Evolutionary conservation across 495 filamentous ascomycete species (phyloP).

Genomic region (Bombardia bombarda): DNA sequence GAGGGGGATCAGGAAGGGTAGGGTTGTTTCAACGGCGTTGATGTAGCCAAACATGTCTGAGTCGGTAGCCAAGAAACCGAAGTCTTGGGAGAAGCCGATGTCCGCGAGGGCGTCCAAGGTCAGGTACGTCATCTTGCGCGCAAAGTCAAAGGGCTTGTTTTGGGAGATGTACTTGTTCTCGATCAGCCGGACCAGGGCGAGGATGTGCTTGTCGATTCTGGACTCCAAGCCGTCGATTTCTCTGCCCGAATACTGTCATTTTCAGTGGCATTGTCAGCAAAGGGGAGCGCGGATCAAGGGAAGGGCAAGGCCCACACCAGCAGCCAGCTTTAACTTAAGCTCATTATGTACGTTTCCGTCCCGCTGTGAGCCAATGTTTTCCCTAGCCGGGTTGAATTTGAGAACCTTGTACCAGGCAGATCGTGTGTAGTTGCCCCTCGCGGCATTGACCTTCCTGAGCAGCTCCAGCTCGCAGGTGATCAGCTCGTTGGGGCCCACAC

Average conservation of each 20-base stretch:
- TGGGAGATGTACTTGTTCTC: slow-evolving; percentile 40
- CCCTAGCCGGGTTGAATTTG: slow-evolving; percentile 30
- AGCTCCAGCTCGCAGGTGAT: slow-evolving; percentile 35
- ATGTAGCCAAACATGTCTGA: slow-evolving; percentile 50
- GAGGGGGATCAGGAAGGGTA: slow-evolving; percentile 40
- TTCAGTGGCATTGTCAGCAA: not conserved
- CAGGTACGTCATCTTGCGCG: slow-evolving; percentile 42
- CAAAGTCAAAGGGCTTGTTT: slow-evolving; percentile 38
- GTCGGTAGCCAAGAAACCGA: slow-evolving; percentile 53
- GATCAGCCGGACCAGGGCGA: slow-evolving; percentile 23
- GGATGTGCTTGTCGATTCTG: slow-evolving; percentile 28
- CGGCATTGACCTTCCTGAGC: slow-evolving; percentile 24
- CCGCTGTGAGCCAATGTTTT: slow-evolving; percentile 25
- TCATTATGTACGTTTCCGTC: slow-evolving; percentile 20
- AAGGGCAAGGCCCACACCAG: slow-evolving; percentile 10
- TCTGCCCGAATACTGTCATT: slow-evolving; percentile 34
- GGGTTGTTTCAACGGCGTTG: slow-evolving; percentile 38
- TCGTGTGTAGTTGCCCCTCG: slow-evolving; percentile 27
- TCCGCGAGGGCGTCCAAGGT: slow-evolving; percentile 59
- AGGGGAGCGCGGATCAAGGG: no score
- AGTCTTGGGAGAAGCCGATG: slow-evolving; percentile 51
- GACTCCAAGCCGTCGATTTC: slow-evolving; percentile 32
- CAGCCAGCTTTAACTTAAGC: slow-evolving; percentile 20
- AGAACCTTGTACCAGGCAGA: slow-evolving; percentile 32
- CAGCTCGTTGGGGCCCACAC: slow-evolving; percentile 17